Evolutionary conservation across 2,329 filamentous ascomycete species (phyloP).

Genomic region (Pezicula neosporulosa): DNA sequence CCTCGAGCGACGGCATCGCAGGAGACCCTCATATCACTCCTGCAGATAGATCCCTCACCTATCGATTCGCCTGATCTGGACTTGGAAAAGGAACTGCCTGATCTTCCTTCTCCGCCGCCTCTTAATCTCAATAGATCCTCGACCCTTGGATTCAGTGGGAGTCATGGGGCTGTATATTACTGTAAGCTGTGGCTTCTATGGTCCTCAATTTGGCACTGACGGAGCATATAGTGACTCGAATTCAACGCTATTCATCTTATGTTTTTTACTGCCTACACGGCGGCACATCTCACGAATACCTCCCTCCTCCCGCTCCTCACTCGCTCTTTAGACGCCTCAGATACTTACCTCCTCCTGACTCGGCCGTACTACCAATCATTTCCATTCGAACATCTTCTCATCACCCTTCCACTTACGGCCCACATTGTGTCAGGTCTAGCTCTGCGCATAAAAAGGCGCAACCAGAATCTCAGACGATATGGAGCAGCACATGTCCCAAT

Average conservation of each 20-base stretch:
- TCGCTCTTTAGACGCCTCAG: constrained; percentile 68
- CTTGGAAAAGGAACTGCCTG: constrained; percentile 36
- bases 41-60: constrained; percentile 78
- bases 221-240: constrained; percentile 56
- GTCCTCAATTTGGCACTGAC: neutral
- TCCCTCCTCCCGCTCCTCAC: constrained; percentile 76
- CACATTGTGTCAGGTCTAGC: constrained; percentile 77
- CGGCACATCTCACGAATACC: constrained; percentile 77
- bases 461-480: constrained; percentile 70
- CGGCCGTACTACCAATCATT: constrained; percentile 89
- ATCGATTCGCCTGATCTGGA: constrained; percentile 59
- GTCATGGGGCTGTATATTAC: constrained; percentile 73
- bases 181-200: constrained; percentile 45
- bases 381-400: constrained; percentile 73
- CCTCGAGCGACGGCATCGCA: constrained; percentile 40
- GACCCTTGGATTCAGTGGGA: constrained; percentile 55
- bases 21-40: constrained; percentile 61
- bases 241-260: constrained; percentile 89
- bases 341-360: constrained; percentile 85
- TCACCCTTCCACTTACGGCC: constrained; percentile 68
- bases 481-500: constrained; percentile 57
- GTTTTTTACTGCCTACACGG: constrained; percentile 71
- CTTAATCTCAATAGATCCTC: constrained; percentile 28
- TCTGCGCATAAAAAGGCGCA: constrained; percentile 70
- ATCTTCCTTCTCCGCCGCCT: constrained; percentile 39